Base-by-base conservation (phyloP, 768 basidiomycete genomes). In the Kwoniella botswanensis region DNA sequence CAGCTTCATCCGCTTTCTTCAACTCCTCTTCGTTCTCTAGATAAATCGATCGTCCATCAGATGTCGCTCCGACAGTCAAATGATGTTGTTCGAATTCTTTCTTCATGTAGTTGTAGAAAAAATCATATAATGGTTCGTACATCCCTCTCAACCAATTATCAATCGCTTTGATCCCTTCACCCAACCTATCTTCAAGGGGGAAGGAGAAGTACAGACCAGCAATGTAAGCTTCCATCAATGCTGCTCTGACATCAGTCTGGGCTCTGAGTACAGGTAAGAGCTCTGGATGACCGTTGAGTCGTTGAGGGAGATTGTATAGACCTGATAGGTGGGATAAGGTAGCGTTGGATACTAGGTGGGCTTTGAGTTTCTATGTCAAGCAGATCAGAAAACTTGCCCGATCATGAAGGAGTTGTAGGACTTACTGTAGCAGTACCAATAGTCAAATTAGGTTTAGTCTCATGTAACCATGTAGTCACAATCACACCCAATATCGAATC, bases 401-500 rank as follows among this genome's bases (percentile, higher is more conserved):
- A 35, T 18, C 11, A 12, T n/a, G 11, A 18, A 44, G n/a, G 29
- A 29, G 35, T 7, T 4, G 57, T 24, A 2, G 29, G 18, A 56
- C 63, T 73, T 54, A 79, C 80, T 17, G 79, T 77, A 3, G 80
- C 80, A 11, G 77, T 77, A 6, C 80, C 80, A 61, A 76, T 77
- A 2, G 79, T 76, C 62, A 82, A 60, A 21, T 61, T 69, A 10
- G 80, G 80, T 69, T 75, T 76, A 24, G 64, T 62, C 68, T 82
- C 77, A 63, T 80, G 79, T 26, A 82, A 60, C 79, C 79, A 82
- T 52, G 79, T 76, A 29, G 80, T 82, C 18, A 82, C 77, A 21
- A 82, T 63, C 72, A 82, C 75, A 15, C 80, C 80, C 6, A 82
- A 57, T 17, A 82, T 77, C 53, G 70, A 72, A 74, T 82, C 80